These are phyloP conservation scores for Aspergillus alliaceus DNA, from an alignment of 2,329 filamentous ascomycete genomes.

Conservation along the genomic window DNA sequence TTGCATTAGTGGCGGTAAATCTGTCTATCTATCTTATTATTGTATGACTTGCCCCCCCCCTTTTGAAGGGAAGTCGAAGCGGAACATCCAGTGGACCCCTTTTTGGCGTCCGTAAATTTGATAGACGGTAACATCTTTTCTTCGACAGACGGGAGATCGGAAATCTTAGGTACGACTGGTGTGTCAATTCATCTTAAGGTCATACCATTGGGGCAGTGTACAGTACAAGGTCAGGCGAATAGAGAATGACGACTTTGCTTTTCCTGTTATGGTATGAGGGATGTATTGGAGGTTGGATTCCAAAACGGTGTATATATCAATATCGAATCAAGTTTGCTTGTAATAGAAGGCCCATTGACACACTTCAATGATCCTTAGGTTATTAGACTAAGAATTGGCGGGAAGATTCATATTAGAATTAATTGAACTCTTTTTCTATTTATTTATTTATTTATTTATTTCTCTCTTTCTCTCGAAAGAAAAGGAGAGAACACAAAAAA, in stretches of 20 bases:
- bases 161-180: neutral
- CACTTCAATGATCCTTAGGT: neutral
- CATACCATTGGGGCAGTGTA: neutral
- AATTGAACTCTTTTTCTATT: neutral
- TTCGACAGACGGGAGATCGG: neutral
- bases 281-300: neutral
- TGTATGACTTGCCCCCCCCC: neutral
- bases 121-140: neutral
- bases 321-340: too few relatives aligned
- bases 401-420: neutral
- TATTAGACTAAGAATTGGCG: neutral
- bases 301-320: neutral
- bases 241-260: neutral
- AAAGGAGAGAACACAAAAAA: conserved; percentile 4
- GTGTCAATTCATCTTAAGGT: neutral
- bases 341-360: too few relatives aligned
- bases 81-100: neutral
- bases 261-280: neutral
- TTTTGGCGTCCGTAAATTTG: neutral
- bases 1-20: neutral
- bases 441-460: neutral
- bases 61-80: neutral
- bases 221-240: neutral
- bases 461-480: neutral
- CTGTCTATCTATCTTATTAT: neutral